Evolutionary conservation across 306 rosid genomes (phyloP).

Genomic region (Nissolia schottii): DNA sequence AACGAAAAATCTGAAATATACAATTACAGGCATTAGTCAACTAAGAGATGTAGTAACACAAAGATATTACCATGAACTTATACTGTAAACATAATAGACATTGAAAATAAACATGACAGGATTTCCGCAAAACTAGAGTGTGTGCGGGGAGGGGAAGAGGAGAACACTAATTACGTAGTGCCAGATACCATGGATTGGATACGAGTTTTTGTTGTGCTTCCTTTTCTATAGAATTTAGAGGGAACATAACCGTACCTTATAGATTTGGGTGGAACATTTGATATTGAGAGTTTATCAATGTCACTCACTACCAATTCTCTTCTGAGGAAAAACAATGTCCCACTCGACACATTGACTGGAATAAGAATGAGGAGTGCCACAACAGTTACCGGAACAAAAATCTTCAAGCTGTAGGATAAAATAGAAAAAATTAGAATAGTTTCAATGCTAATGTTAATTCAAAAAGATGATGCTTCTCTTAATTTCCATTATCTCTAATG

Average conservation of each 20-base stretch:
- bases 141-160: background rate
- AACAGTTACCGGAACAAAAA: slow-evolving; percentile 67
- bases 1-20: slow-evolving; percentile 71
- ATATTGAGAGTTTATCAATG: slow-evolving; percentile 92
- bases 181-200: background rate
- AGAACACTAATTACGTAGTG: background rate
- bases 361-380: slow-evolving; percentile 88
- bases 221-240: background rate
- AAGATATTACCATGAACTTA: background rate
- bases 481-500: background rate
- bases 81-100: background rate
- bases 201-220: background rate
- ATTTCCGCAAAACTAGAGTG: background rate
- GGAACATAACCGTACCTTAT: slow-evolving; percentile 45
- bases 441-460: background rate
- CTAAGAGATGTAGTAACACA: background rate
- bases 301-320: slow-evolving; percentile 83
- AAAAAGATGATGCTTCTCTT: background rate
- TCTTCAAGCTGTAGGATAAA: slow-evolving; percentile 59
- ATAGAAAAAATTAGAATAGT: slow-evolving; percentile 1
- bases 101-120: background rate
- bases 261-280: slow-evolving; percentile 78
- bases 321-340: slow-evolving; percentile 67
- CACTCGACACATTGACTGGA: slow-evolving; percentile 92
- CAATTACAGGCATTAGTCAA: slow-evolving; percentile 16